Conservation (phyloP, 768 basidiomycete genomes). For the Boletellus sp. region DNA sequence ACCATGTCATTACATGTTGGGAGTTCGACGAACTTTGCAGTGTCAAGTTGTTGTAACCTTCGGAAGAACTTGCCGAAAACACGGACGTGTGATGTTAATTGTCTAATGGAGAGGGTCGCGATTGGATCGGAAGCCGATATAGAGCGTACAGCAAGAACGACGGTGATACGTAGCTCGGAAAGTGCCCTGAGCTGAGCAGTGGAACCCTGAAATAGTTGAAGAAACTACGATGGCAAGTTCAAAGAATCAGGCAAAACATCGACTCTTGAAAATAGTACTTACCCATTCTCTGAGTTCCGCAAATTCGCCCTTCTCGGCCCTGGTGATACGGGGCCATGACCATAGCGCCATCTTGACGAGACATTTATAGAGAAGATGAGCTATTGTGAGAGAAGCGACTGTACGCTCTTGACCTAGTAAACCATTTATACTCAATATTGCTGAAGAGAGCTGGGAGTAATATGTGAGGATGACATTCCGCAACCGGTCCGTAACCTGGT, state of each 20-base stretch:
- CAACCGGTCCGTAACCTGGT: constrained; percentile 33
- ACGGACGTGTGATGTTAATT: constrained; percentile 65
- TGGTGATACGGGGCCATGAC: constrained; percentile 59
- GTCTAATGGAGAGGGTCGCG: constrained; percentile 45
- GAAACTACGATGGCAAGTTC: constrained; percentile 41
- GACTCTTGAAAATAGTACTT: constrained; percentile 14
- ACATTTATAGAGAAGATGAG: constrained; percentile 73
- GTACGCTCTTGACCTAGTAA: constrained; percentile 38
- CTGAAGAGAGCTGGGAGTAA: constrained; percentile 50
- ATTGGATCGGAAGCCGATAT: constrained; percentile 34
- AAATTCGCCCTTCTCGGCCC: constrained; percentile 40
- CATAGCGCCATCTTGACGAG: constrained; percentile 67
- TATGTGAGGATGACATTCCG: constrained; percentile 55
- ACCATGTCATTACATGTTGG: constrained; percentile 65
- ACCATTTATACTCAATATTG: constrained; percentile 31
- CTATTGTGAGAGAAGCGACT: constrained; percentile 47
- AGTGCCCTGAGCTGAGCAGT: constrained; percentile 53
- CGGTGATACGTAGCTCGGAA: constrained; percentile 52
- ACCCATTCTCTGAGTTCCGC: constrained; percentile 53
- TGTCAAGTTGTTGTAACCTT: constrained; percentile 61
- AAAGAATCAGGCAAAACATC: neutral
- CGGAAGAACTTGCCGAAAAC: constrained; percentile 80
- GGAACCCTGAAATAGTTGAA: constrained; percentile 58
- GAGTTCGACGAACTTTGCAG: constrained; percentile 56
- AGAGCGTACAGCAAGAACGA: constrained; percentile 44